A percentile compares a stretch with the other conserved stretches of the same genome.
These are phyloP conservation scores for Adansonia gregorii DNA, from an alignment of 441 rosid species.

Conservation along the genomic window DNA sequence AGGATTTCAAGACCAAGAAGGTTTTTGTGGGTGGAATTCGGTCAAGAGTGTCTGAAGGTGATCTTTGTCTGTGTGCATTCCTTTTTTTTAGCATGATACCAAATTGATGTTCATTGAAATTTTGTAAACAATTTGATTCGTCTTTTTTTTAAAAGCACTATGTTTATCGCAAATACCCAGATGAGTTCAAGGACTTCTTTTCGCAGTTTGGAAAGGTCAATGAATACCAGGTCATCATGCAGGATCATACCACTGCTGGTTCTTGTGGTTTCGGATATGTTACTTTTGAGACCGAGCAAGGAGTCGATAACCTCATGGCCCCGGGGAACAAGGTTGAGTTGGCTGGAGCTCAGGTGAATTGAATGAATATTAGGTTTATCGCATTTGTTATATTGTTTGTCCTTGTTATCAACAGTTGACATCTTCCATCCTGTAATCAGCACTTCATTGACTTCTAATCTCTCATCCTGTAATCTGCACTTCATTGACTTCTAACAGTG, in stretches of 20 bases:
- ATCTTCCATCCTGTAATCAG: not conserved
- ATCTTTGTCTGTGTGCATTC: not conserved
- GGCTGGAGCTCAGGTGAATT: slow-evolving; percentile 62
- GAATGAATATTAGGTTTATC: not conserved
- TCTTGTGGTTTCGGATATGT: slow-evolving; percentile 75
- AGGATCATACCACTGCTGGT: slow-evolving; percentile 63
- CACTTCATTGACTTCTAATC: no score
- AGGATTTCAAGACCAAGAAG: slow-evolving; percentile 65
- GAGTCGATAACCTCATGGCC: slow-evolving; percentile 61
- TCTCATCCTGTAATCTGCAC: no score
- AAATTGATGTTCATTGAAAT: not conserved
- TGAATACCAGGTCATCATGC: slow-evolving; percentile 62
- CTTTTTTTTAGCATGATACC: not conserved
- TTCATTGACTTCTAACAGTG: slow-evolving; percentile 2
- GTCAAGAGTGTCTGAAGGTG: slow-evolving; percentile 50
- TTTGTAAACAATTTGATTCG: not conserved
- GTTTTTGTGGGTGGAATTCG: slow-evolving; percentile 77
- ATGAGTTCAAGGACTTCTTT: slow-evolving; percentile 68
- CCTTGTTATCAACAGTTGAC: not conserved
- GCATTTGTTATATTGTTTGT: not conserved
- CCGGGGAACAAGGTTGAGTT: slow-evolving; percentile 64
- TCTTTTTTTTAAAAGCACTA: slow-evolving; percentile 12
- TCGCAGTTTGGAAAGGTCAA: slow-evolving; percentile 63
- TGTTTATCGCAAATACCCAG: slow-evolving; percentile 37
- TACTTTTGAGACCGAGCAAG: slow-evolving; percentile 60